These are phyloP conservation scores for Xylaria sp. DNA, from an alignment of 2,329 filamentous ascomycete species.

Conservation along the genomic window DNA sequence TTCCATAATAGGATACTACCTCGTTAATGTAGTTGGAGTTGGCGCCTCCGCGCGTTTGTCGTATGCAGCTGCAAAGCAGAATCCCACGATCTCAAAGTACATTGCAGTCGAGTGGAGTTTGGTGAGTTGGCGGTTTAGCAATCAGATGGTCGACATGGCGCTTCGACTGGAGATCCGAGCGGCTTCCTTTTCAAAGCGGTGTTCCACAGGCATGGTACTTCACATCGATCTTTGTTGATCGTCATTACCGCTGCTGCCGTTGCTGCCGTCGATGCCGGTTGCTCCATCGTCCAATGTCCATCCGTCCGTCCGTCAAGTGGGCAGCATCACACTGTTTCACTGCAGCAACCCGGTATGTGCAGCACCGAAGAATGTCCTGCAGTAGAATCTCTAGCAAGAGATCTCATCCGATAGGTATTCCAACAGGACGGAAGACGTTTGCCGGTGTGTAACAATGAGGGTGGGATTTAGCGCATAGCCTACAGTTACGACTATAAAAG, in stretches of 20 bases:
- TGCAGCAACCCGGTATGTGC: slow-evolving; percentile 15
- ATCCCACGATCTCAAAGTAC: slow-evolving; percentile 17
- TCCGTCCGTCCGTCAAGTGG: neutral
- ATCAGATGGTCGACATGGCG: neutral
- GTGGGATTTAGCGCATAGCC: neutral
- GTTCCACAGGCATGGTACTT: no score
- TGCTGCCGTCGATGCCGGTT: slow-evolving; percentile 6
- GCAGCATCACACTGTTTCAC: slow-evolving; percentile 12
- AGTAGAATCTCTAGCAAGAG: neutral
- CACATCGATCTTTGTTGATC: neutral
- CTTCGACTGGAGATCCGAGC: neutral
- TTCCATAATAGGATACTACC: no score
- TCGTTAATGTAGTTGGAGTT: no score
- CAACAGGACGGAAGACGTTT: neutral
- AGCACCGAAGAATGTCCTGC: neutral
- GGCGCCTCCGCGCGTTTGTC: neutral
- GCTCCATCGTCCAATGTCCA: neutral
- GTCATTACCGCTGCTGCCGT: neutral
- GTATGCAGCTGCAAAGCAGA: neutral
- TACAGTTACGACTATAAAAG: neutral
- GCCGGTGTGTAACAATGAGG: neutral
- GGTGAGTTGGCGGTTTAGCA: neutral
- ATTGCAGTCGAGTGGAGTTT: slow-evolving; percentile 33
- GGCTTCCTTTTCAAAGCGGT: neutral
- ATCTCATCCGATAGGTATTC: neutral